A percentile compares a stretch with the other conserved stretches of the same genome.
These are phyloP conservation scores for Colletotrichum neosansevieriae DNA, from an alignment of 2,329 filamentous ascomycete genomes.

Conservation along the genomic window DNA sequence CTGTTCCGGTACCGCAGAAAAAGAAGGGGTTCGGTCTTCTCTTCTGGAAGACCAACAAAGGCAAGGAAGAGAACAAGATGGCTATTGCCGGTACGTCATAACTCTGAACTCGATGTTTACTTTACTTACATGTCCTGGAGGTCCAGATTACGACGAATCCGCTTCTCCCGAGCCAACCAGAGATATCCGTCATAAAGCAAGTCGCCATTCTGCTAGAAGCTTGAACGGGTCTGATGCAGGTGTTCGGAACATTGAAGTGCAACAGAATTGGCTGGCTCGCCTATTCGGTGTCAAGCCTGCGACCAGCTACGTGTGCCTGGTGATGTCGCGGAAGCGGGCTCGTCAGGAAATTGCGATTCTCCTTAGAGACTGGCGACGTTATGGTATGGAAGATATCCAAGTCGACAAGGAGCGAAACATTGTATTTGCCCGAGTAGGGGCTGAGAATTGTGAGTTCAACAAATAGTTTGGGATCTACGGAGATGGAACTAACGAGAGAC, in stretches of 20 bases:
- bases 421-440: constrained; percentile 81
- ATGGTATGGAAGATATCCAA: constrained; percentile 83
- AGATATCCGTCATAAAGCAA: constrained; percentile 40
- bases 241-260: constrained; percentile 70
- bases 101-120: neutral
- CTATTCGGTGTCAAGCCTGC: constrained; percentile 92
- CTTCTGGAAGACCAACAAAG: constrained; percentile 67
- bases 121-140: constrained; percentile 45
- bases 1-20: constrained; percentile 41
- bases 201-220: constrained; percentile 42
- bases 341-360: constrained; percentile 82
- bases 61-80: constrained; percentile 56
- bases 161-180: constrained; percentile 44
- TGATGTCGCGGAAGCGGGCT: constrained; percentile 74
- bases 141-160: constrained; percentile 48
- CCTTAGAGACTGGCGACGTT: constrained; percentile 82
- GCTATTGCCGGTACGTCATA: constrained; percentile 57
- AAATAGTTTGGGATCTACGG: neutral
- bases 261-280: constrained; percentile 88
- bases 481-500: constrained; percentile 41
- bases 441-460: constrained; percentile 79
- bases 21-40: constrained; percentile 66
- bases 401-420: constrained; percentile 84
- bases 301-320: constrained; percentile 79
- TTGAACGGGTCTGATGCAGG: constrained; percentile 53